Evolutionary conservation across 2,329 filamentous ascomycete species (phyloP).

Genomic region (Ceratocystis cacaofunesta): DNA sequence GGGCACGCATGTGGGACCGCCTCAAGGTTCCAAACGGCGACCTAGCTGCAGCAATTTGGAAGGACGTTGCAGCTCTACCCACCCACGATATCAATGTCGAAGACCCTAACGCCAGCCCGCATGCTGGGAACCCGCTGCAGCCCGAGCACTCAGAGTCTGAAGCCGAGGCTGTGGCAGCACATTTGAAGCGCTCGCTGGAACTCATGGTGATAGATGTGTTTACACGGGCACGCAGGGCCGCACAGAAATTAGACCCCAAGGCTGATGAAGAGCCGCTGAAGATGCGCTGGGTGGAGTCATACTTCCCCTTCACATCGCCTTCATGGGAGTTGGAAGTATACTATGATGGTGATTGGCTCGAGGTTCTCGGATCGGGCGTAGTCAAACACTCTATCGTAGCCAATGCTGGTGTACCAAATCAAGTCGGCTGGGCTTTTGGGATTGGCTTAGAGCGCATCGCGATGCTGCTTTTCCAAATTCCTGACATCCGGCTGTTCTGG

Average conservation of each 20-base stretch:
- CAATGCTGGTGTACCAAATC: slow-evolving; percentile 58
- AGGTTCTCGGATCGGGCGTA: slow-evolving; percentile 85
- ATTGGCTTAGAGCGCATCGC: slow-evolving; percentile 87
- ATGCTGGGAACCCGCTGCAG: slow-evolving; percentile 74
- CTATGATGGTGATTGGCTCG: slow-evolving; percentile 89
- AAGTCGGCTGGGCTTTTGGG: slow-evolving; percentile 90
- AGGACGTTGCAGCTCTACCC: slow-evolving; percentile 57
- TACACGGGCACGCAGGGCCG: slow-evolving; percentile 57
- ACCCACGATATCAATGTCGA: slow-evolving; percentile 62
- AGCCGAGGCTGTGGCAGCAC: slow-evolving; percentile 65
- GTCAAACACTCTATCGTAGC: slow-evolving; percentile 69
- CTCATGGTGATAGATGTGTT: slow-evolving; percentile 84
- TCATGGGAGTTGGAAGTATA: slow-evolving; percentile 94
- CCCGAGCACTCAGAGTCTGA: slow-evolving; percentile 58
- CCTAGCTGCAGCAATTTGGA: slow-evolving; percentile 49
- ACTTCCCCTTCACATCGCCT: slow-evolving; percentile 92
- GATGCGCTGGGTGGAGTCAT: slow-evolving; percentile 90
- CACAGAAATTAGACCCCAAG: slow-evolving; percentile 47
- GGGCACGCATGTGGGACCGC: slow-evolving; percentile 77
- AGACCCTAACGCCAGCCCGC: slow-evolving; percentile 65
- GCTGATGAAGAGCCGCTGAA: slow-evolving; percentile 57
- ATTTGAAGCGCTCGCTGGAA: slow-evolving; percentile 81
- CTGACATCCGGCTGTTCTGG: slow-evolving; percentile 96
- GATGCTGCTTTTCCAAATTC: slow-evolving; percentile 93
- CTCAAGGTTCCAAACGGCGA: slow-evolving; percentile 38